phyloP scores from a whole-genome alignment of 306 rosid species.

The Alnus glutinosa region DNA sequence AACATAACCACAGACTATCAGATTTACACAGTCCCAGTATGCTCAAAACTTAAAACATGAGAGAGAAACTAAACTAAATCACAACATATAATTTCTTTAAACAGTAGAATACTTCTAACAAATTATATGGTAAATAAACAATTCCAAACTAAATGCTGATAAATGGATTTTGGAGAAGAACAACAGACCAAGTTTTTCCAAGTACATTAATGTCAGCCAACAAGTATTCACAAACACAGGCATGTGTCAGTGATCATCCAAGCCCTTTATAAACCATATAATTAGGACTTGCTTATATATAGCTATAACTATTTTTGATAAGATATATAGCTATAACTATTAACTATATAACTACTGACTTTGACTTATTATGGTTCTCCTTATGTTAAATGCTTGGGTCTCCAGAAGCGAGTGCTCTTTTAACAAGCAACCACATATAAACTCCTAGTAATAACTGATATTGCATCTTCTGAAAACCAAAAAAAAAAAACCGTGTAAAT shows the following conservation, averaged over 20 bases:
- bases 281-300: too few relatives aligned
- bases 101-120: neutral
- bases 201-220: neutral
- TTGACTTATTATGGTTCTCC: neutral
- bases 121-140: neutral
- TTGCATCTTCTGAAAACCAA: neutral
- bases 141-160: neutral
- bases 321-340: too few relatives aligned
- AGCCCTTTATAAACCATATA: neutral
- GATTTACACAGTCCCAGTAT: neutral
- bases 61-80: neutral
- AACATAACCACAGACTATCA: neutral
- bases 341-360: neutral
- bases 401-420: neutral
- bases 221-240: neutral
- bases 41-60: neutral
- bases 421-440: too few relatives aligned
- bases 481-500: too few relatives aligned
- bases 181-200: neutral
- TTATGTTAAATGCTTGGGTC: neutral
- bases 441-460: too few relatives aligned
- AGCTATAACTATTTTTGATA: too few relatives aligned
- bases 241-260: neutral
- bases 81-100: neutral
- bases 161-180: neutral